These are phyloP conservation scores for Fusarium albosuccineum DNA, from an alignment of 2,329 filamentous ascomycete species.

Conservation along the genomic window DNA sequence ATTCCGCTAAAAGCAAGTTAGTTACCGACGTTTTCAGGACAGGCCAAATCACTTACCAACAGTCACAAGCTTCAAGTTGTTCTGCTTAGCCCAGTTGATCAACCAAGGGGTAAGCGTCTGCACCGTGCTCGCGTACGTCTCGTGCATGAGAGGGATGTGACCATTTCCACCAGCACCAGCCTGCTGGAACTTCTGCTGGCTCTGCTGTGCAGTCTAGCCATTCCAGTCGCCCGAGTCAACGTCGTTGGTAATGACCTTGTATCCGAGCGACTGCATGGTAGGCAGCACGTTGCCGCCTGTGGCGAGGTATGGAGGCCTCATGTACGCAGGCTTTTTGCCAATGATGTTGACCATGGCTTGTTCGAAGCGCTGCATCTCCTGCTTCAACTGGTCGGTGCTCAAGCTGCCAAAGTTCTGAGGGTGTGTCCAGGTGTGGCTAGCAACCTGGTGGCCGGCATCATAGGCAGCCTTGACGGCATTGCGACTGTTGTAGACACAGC, in stretches of 20 bases:
- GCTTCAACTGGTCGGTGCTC: conserved; percentile 54
- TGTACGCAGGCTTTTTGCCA: conserved; percentile 62
- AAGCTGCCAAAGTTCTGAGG: conserved; percentile 57
- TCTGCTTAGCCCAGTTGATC: conserved; percentile 63
- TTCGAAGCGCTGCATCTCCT: conserved; percentile 65
- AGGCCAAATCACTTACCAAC: conserved; percentile 56
- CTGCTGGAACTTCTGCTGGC: conserved; percentile 64
- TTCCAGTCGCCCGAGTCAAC: conserved; percentile 74
- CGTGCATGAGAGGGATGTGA: conserved; percentile 71
- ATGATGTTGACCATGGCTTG: conserved; percentile 65
- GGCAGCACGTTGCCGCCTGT: conserved; percentile 59
- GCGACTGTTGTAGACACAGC: conserved; percentile 63
- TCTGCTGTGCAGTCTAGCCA: conserved; percentile 62
- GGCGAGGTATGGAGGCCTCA: conserved; percentile 64
- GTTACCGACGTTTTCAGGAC: neutral
- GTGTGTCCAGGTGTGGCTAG: conserved; percentile 68
- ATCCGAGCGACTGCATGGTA: conserved; percentile 62
- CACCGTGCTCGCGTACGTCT: conserved; percentile 64
- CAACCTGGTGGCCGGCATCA: conserved; percentile 65
- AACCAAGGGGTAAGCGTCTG: conserved; percentile 63
- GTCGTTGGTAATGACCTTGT: conserved; percentile 72
- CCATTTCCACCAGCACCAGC: conserved; percentile 59
- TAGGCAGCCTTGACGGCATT: conserved; percentile 67
- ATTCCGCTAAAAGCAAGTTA: conserved; percentile 21
- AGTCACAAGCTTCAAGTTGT: conserved; percentile 62